Conservation (phyloP, 106 monocot genomes). For the Allium fistulosum region DNA sequence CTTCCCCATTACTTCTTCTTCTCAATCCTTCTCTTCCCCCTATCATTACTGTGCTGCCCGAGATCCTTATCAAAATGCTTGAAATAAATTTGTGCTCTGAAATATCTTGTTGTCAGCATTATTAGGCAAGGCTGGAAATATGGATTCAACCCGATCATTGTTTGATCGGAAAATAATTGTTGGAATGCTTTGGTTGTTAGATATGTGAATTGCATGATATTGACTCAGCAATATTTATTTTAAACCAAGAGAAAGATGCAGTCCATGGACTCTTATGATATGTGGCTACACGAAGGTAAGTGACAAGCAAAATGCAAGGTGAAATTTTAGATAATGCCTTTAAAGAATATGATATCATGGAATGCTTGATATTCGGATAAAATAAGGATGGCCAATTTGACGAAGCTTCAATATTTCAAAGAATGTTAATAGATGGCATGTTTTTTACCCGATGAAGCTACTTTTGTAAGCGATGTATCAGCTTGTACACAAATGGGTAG, state of each 20-base stretch:
- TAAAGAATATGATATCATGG: conserved; percentile 33
- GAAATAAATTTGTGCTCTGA: conserved; percentile 29
- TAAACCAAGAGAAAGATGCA: conserved; percentile 18
- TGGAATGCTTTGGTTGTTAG: conserved; percentile 48
- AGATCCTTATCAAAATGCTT: too few species aligned
- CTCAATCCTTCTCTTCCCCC: too few species aligned
- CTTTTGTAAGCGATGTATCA: conserved; percentile 32
- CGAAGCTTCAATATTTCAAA: conserved; percentile 19
- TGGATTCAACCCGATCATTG: conserved; percentile 11
- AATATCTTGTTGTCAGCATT: conserved; percentile 25
- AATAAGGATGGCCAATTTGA: conserved; percentile 19
- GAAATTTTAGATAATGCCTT: conserved; percentile 30
- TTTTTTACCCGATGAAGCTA: conserved; percentile 31
- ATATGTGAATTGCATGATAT: conserved; percentile 13
- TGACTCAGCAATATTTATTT: conserved; percentile 15
- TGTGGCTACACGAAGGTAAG: conserved; percentile 23
- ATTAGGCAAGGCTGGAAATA: conserved; percentile 20
- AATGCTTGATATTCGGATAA: conserved; percentile 50
- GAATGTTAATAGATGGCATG: conserved; percentile 23
- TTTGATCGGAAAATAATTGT: conserved; percentile 28
- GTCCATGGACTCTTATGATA: conserved; percentile 37
- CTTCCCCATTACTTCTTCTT: too few species aligned
- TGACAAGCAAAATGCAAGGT: conserved; percentile 18
- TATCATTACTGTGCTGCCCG: too few species aligned
- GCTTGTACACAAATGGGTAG: conserved; percentile 43